Percentiles rank a stretch among this genome's conserved stretches.
Conservation (phyloP, 106 monocot genomes). For the Phalaenopsis equestris region DNA sequence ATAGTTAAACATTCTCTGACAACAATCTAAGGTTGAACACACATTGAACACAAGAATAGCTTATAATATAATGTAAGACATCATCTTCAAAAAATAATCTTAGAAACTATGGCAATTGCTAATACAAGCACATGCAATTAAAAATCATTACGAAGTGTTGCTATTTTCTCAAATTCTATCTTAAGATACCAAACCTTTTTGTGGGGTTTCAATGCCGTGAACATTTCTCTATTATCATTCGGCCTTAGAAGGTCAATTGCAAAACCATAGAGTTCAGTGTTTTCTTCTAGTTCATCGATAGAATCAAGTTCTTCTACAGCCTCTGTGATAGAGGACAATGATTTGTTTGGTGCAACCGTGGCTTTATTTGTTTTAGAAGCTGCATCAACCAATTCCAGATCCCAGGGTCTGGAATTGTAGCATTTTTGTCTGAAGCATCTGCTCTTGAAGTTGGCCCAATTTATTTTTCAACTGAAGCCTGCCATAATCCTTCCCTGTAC, state of each 20-base stretch:
- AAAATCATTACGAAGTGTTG: background rate
- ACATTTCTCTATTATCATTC: conserved; percentile 23
- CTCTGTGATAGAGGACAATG: conserved; percentile 12
- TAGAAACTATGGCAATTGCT: background rate
- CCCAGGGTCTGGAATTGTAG: too few relatives aligned
- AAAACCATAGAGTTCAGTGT: conserved; percentile 18
- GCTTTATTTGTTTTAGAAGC: conserved; percentile 1
- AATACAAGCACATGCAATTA: background rate
- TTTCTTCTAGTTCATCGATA: conserved; percentile 16
- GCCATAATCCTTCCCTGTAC: conserved; percentile 11
- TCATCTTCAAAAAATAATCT: too few relatives aligned
- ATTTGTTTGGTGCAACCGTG: background rate
- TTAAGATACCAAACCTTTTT: conserved; percentile 21
- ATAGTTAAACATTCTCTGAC: too few relatives aligned
- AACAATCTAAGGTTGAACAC: too few relatives aligned
- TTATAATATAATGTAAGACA: too few relatives aligned
- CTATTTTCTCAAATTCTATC: conserved; percentile 13
- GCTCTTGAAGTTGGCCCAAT: conserved; percentile 3
- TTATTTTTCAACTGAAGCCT: conserved; percentile 14
- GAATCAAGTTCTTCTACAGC: conserved; percentile 16
- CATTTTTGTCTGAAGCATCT: conserved; percentile 2
- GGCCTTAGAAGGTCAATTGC: conserved; percentile 14
- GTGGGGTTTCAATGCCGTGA: conserved; percentile 17
- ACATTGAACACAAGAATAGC: too few relatives aligned
- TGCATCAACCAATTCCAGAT: background rate